These are phyloP conservation scores for Colletotrichum costaricense DNA, from an alignment of 2,329 filamentous ascomycete genomes.

Conservation along the genomic window DNA sequence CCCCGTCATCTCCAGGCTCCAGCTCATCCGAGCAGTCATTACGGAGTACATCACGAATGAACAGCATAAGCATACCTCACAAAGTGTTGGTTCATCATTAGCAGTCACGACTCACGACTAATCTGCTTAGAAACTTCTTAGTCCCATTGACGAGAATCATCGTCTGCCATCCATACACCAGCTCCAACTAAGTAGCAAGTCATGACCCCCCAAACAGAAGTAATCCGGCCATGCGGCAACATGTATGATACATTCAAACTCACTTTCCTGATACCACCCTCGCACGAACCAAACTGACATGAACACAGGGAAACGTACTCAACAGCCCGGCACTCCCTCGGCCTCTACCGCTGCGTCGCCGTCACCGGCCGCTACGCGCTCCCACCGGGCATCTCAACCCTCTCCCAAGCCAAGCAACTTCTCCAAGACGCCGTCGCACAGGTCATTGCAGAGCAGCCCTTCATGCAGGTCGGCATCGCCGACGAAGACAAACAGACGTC, in stretches of 20 bases:
- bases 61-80: too few species aligned
- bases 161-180: background rate
- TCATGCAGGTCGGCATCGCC: conserved; percentile 61
- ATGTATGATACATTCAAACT: conserved; percentile 1
- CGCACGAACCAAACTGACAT: too few species aligned
- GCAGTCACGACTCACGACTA: background rate
- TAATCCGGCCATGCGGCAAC: conserved; percentile 28
- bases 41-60: too few species aligned
- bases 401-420: conserved; percentile 18
- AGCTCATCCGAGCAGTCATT: background rate
- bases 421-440: conserved; percentile 52
- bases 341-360: conserved; percentile 59
- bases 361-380: conserved; percentile 56
- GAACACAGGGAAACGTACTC: conserved; percentile 55
- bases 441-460: conserved; percentile 56
- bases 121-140: background rate
- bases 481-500: conserved; percentile 56
- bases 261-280: too few species aligned
- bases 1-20: background rate
- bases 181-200: background rate
- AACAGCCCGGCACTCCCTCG: conserved; percentile 58
- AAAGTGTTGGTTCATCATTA: too few species aligned
- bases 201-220: conserved; percentile 1
- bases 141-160: background rate
- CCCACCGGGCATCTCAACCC: conserved; percentile 4